Base-by-base conservation (phyloP, 371 early-diverging fungal species). In the Mucor plumbeus region DNA sequence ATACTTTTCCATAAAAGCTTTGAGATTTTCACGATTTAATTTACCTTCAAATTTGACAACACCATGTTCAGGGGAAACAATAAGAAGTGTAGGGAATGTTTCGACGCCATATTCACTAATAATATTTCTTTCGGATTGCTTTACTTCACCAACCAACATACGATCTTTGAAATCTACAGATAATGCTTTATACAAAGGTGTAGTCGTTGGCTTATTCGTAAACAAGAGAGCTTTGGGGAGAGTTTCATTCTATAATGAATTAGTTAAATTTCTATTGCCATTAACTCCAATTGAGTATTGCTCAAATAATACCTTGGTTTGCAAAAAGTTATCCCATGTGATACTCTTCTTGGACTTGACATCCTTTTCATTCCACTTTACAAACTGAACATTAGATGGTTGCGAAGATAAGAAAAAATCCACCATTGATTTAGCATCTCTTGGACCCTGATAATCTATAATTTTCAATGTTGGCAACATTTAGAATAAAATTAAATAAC, bases 141-240 rank as follows among this genome's bases (percentile, higher is more conserved):
- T 82, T 5, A 92, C 90, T 65, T 92, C 91, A 4, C 92, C 97
- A 41, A 96, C 81, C 41, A 84, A 48, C 75, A 95, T 74, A 34
- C 87, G 85, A 61, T 85, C 81, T 55, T 84, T 73, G 73, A 88
- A 92, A 57, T 91, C 92, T 33, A 91, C 85, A 5, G 95, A 92
- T 9, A 97, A 68, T 19, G 94, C 92, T 75, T 94, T 95, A 82
- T 92, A 92, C 56, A 97, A 83, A 39, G 91, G 85, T 17, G 96
- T 88, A 0, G 92, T 88, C 3, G 79, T 76, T 15, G 84, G 54
- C 63, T 94, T 94, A 54, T 89, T 80, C 0, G 94, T 91, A 59
- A 94, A 91, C 35, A 97, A 77, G 1, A 97, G 64, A 7, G 88
- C 88, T 78, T 94, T 87, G 11, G 83, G 88, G 71, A 81, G 63